These are phyloP conservation scores for Pogostemon cablin DNA, from an alignment of 257 asterid genomes.

Conservation along the genomic window DNA sequence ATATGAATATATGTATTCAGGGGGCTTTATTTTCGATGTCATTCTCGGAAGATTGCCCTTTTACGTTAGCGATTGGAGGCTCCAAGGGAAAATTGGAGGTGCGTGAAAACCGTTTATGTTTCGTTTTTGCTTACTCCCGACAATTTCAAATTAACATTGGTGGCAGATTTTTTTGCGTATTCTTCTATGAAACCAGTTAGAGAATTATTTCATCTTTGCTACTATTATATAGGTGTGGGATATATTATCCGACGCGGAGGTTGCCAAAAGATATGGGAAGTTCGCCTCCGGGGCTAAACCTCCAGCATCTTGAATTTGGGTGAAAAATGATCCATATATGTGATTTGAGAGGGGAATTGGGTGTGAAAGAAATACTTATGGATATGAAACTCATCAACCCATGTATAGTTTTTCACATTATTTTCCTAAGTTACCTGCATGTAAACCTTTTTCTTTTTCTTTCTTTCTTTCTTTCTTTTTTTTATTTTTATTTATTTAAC, in stretches of 20 bases:
- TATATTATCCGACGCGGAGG: slow-evolving; percentile 53
- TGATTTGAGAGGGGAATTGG: not conserved
- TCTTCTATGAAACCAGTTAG: not conserved
- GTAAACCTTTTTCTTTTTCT: too few species aligned
- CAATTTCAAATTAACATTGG: not conserved
- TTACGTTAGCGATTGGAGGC: slow-evolving; percentile 79
- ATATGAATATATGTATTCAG: slow-evolving; percentile 43
- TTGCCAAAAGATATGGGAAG: slow-evolving; percentile 53
- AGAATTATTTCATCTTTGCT: not conserved
- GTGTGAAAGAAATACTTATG: not conserved
- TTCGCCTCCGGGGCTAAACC: slow-evolving; percentile 31
- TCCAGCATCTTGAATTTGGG: slow-evolving; percentile 35
- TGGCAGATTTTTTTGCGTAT: not conserved
- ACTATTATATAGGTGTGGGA: slow-evolving; percentile 65
- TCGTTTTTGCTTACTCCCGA: not conserved
- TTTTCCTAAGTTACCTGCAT: not conserved
- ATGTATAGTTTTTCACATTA: not conserved
- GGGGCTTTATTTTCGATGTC: slow-evolving; percentile 86
- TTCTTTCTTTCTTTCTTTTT: too few species aligned
- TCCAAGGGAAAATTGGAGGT: slow-evolving; percentile 85
- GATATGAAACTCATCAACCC: not conserved
- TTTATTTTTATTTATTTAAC: too few species aligned
- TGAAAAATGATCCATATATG: not conserved
- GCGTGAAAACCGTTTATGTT: slow-evolving; percentile 10
- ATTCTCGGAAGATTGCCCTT: slow-evolving; percentile 77